phyloP scores from a whole-genome alignment of 148 eudicot species.

The Fagopyrum tataricum region DNA sequence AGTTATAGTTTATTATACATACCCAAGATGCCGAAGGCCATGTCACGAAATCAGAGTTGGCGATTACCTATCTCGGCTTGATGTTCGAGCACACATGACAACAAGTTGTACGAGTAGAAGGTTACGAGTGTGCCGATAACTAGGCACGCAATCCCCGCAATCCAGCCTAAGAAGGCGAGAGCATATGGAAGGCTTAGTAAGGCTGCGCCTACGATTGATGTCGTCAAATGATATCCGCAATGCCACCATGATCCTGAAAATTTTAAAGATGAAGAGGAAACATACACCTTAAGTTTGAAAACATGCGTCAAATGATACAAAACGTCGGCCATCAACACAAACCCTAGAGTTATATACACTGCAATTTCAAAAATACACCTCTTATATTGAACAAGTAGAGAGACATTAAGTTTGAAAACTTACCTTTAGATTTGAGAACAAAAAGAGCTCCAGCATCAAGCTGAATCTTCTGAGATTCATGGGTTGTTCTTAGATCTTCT shows the following conservation, averaged over 20 bases:
- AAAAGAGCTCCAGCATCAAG: slow-evolving; percentile 17
- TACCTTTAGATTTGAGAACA: slow-evolving; percentile 13
- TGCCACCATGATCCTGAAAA: slow-evolving; percentile 81
- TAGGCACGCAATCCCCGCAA: slow-evolving; percentile 42
- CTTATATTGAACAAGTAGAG: too few species aligned
- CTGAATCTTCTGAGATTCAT: background rate
- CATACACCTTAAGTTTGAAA: too few species aligned
- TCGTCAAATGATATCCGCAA: slow-evolving; percentile 83
- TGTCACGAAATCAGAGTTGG: slow-evolving; percentile 80
- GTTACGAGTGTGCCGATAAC: slow-evolving; percentile 53
- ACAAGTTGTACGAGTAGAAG: slow-evolving; percentile 68
- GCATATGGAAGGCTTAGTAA: slow-evolving; percentile 77
- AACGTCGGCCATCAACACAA: too few species aligned
- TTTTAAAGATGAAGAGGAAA: too few species aligned
- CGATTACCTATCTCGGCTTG: slow-evolving; percentile 58
- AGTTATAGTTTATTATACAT: background rate
- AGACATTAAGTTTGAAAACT: background rate
- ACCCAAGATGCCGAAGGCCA: slow-evolving; percentile 85
- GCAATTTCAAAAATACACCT: too few species aligned
- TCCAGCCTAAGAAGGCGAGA: slow-evolving; percentile 61
- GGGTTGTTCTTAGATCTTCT: background rate
- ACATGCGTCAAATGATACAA: too few species aligned
- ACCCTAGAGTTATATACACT: too few species aligned
- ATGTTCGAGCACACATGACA: slow-evolving; percentile 77
- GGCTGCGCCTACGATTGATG: slow-evolving; percentile 84